Evolutionary conservation across 345 rosid species (phyloP), one percentile per base, ranked within the genome.

Genomic region (Erysimum cheiranthoides): DNA sequence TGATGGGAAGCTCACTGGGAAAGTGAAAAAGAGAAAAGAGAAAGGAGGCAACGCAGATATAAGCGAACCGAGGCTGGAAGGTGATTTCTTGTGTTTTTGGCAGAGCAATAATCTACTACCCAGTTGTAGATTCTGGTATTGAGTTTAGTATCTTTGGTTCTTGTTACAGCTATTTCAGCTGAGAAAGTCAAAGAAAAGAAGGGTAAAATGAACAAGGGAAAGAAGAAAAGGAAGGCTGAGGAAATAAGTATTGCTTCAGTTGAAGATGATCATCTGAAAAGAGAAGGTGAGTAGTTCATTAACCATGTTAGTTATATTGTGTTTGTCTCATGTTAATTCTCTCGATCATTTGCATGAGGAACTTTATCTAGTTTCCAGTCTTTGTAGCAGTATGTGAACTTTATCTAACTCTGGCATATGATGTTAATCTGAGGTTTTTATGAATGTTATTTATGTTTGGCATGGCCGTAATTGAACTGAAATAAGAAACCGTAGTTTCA

Each of bases 191-290:
- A 54, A 62, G 60, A 25, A 28, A 75, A 80, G 52, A 68, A 79
- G 71, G 28, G 43, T 0, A 78, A 73, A 32, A 14, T 59, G 68
- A 65, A 70, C 53, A 70, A 70, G 39, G 38, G 18, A 8, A 74
- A 32, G 61, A 80, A 50, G 51, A 79, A 79, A 71, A 54, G 72
- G 35, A 80, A 75, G 70, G 74, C 34, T 0, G 70, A 75, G 31
- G 80, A 64, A 31, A 59, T 63, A 42, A 63, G 8, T 70, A 64
- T 65, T 11, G 25, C 8, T 14, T 32, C 36, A 14, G 79, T 54
- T 18, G 73, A 73, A 50, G 78, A 18, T 66, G 49, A 18, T 69
- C 25, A 68, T 74, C 8, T 46, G 35, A 31, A 42, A 13, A 18
- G 13, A 10, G 21, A 70, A 56, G 77, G 82, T 74, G 13, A 58